Base-by-base conservation (phyloP, 2,329 filamentous ascomycete species). In the Trichoderma lentiforme region DNA sequence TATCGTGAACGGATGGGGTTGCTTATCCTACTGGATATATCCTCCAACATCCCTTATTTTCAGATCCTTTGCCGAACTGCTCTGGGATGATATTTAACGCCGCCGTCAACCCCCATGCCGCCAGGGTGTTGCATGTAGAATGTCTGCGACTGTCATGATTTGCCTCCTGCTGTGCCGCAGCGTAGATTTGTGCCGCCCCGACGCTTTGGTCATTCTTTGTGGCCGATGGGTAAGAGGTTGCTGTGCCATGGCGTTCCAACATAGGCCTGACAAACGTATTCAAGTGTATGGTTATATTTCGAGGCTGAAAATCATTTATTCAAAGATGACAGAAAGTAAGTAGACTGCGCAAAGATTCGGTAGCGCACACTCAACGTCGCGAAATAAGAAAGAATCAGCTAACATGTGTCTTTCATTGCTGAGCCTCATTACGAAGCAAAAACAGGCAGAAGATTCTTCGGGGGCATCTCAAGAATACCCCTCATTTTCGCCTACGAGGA, bases 81-180 rank as follows among this genome's bases (percentile, higher is more conserved):
- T 30, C 51, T 51, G 61, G 61, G 28, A 71, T 60, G 39, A 65
- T 34, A 21, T 71, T 66, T 9, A 71, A 21, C 32, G 61, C 58
- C 26, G 53, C 69, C 21, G 69, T 71, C 26, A 71, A 71, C 18
- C 69, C 61, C 69, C 69, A 71, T 47, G 69, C 69, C 43, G 69
- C 61, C 34, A 66, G 21, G 28, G 61, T 71, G 14, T 68, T 26
- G 65, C n/a, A 68, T 47, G 58, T 30, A 6, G n/a, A n/a, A 32
- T 32, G 36, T 34, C n/a, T 47, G 34, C n/a, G 21, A 32, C 30
- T 43, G 12, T 47, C 65, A 14, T 32, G 24, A n/a, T 57, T 18
- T 30, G 32, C 32, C 51, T 53, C 26, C 24, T 67, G 64, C 32
- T 30, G 32, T 21, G 34, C 64, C 14, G 51, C 18, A 18, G 51